These are phyloP conservation scores for Fusarium equiseti DNA, from an alignment of 2,329 filamentous ascomycete species.

Conservation along the genomic window DNA sequence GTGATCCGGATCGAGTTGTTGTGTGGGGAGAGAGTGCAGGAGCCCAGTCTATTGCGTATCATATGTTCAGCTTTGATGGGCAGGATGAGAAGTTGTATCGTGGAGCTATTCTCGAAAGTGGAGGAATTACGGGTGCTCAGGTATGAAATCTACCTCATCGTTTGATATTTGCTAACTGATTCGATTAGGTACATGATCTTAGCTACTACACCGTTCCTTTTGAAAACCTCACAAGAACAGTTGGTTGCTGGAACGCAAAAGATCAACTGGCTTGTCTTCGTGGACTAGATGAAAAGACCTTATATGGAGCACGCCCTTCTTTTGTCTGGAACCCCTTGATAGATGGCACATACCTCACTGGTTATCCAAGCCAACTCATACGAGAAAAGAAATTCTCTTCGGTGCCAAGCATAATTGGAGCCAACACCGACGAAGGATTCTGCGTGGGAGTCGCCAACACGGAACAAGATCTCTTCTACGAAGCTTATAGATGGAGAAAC, in stretches of 20 bases:
- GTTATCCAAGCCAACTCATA: conserved; percentile 60
- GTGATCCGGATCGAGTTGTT: conserved; percentile 59
- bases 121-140: conserved; percentile 50
- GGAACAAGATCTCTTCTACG: conserved; percentile 56
- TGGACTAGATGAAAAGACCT: conserved; percentile 46
- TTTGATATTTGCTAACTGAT: not conserved
- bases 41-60: conserved; percentile 57
- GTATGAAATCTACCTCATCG: not conserved
- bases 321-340: conserved; percentile 58
- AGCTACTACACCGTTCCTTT: conserved; percentile 46
- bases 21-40: conserved; percentile 63
- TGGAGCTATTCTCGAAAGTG: conserved; percentile 66
- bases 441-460: conserved; percentile 57
- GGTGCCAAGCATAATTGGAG: conserved; percentile 60
- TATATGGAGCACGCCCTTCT: conserved; percentile 53
- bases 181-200: conserved; percentile 39
- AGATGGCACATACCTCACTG: conserved; percentile 62
- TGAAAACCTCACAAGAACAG: conserved; percentile 45
- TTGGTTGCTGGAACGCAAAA: conserved; percentile 50
- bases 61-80: conserved; percentile 67
- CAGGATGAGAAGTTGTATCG: conserved; percentile 67
- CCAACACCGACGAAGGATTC: conserved; percentile 63
- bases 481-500: conserved; percentile 54
- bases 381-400: conserved; percentile 56
- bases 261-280: conserved; percentile 56